These are phyloP conservation scores for Tetramitus jugosus DNA, from an alignment of 208 protist species.

Conservation along the genomic window DNA sequence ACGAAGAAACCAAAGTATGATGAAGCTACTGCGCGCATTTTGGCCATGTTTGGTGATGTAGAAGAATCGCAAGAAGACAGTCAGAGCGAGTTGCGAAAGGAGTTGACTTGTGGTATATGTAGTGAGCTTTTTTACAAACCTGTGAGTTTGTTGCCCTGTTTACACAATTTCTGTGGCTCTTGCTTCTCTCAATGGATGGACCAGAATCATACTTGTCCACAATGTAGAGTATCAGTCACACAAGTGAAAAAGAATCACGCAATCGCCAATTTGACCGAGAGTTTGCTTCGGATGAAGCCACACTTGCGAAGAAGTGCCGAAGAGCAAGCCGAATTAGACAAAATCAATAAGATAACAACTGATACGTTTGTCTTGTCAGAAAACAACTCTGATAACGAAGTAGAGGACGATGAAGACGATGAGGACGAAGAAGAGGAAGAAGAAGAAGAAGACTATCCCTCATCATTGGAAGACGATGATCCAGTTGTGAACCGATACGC, in stretches of 20 bases:
- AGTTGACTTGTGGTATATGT: conserved; percentile 71
- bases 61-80: not conserved
- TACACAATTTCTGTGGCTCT: conserved; percentile 69
- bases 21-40: not conserved
- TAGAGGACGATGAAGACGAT: not conserved
- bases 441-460: not conserved
- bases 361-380: not conserved
- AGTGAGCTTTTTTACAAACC: conserved; percentile 54
- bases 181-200: conserved; percentile 59
- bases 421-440: not conserved
- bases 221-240: conserved; percentile 50
- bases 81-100: conserved; percentile 41
- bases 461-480: not conserved
- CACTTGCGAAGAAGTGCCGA: conserved; percentile 33
- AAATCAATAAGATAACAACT: not conserved
- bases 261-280: conserved; percentile 58
- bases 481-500: not conserved
- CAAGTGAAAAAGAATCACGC: conserved; percentile 65
- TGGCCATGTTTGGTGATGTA: not conserved
- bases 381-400: not conserved
- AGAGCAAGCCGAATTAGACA: conserved; percentile 49
- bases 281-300: conserved; percentile 49
- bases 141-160: conserved; percentile 64
- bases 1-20: not conserved
- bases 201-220: conserved; percentile 43